phyloP scores from a whole-genome alignment of 2,329 filamentous ascomycete species.

The Pyrenophora teres region DNA sequence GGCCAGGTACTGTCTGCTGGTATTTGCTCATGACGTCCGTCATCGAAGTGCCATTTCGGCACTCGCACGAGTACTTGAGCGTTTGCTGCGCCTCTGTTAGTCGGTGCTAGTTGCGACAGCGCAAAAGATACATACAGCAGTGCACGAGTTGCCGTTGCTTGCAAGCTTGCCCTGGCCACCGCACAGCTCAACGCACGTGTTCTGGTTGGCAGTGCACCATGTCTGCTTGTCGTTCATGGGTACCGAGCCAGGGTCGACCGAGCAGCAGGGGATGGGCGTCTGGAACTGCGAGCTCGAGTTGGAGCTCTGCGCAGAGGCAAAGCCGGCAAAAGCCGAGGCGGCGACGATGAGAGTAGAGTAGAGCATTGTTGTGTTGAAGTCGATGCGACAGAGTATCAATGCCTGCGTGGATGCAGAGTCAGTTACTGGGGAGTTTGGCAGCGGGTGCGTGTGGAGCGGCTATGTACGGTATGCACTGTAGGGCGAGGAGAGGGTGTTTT shows the following conservation, averaged over 20 bases:
- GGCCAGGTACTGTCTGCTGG: conserved; percentile 63
- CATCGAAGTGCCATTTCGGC: conserved; percentile 61
- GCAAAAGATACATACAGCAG: conserved; percentile 55
- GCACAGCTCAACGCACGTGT: conserved; percentile 66
- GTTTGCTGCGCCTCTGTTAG: conserved; percentile 49
- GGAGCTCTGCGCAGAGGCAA: conserved; percentile 53
- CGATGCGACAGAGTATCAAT: conserved; percentile 43
- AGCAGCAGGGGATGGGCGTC: conserved; percentile 45
- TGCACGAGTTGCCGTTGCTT: conserved; percentile 59
- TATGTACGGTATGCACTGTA: not conserved
- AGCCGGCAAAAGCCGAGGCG: conserved; percentile 53
- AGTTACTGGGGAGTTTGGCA: conserved; percentile 27
- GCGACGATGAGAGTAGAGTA: conserved; percentile 54
- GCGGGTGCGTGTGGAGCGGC: conserved; percentile 8
- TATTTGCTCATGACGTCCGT: conserved; percentile 51
- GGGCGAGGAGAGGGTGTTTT: not conserved
- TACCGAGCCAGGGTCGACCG: conserved; percentile 52
- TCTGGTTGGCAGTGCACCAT: conserved; percentile 65
- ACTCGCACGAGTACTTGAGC: conserved; percentile 63
- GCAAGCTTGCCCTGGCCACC: conserved; percentile 49
- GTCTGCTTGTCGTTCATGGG: conserved; percentile 42
- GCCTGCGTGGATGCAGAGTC: conserved; percentile 34
- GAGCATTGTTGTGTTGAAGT: conserved; percentile 52
- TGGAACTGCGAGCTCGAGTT: conserved; percentile 35
- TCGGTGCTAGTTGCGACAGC: not conserved